Conservation (phyloP, 192 early-diverging fungal species). For the Hyaloraphidium curvatum region DNA sequence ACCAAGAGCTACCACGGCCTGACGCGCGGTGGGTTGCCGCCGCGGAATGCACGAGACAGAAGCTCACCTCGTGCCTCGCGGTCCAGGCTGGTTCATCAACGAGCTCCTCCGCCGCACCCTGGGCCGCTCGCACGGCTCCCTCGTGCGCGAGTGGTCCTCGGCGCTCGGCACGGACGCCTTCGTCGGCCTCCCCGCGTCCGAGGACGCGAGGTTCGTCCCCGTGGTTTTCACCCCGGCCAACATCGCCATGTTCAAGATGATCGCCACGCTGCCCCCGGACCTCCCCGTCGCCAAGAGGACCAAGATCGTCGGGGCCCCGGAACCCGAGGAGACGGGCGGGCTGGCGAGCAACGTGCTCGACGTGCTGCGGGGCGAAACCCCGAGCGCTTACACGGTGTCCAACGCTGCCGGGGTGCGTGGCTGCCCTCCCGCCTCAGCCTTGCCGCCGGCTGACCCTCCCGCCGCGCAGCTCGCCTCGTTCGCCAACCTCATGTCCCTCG, state of each 20-base stretch:
- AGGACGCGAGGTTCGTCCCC: not conserved
- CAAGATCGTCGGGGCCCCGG: not conserved
- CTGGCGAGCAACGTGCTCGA: slow-evolving; percentile 1
- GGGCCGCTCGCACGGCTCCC: not conserved
- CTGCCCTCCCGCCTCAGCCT: not conserved
- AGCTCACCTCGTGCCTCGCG: too few relatives aligned
- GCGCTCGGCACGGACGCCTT: not conserved
- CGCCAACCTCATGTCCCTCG: not conserved
- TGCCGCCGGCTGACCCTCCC: too few relatives aligned
- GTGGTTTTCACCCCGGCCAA: not conserved
- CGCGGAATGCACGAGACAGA: too few relatives aligned
- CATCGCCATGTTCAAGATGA: not conserved
- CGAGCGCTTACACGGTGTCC: not conserved
- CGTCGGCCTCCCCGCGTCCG: not conserved
- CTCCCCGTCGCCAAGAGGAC: slow-evolving; percentile 1
- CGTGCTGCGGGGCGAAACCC: slow-evolving; percentile 1
- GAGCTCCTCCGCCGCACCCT: not conserved
- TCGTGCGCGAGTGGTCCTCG: not conserved
- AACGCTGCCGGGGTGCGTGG: slow-evolving; percentile 2
- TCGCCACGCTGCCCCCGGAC: not conserved
- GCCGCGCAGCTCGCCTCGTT: not conserved
- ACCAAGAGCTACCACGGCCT: not conserved
- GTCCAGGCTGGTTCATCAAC: slow-evolving; percentile 2
- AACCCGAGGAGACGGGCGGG: not conserved
- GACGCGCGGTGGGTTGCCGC: too few relatives aligned